Base-by-base conservation (phyloP, 768 basidiomycete genomes). In the Mycena olivaceomarginata region DNA sequence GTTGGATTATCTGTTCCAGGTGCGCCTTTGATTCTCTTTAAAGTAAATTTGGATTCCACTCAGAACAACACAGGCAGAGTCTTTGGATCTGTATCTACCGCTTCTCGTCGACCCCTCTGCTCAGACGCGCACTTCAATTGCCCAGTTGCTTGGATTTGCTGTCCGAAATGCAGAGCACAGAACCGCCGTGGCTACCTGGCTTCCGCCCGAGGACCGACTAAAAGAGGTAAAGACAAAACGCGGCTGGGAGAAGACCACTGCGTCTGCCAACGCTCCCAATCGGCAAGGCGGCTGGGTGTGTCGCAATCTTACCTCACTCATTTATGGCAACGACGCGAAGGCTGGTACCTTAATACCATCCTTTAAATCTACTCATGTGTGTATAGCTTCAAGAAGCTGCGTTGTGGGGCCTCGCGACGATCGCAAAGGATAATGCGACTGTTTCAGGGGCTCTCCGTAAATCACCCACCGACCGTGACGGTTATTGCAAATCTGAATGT, bases 181-280 rank as follows among this genome's bases (percentile, higher is more conserved):
- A 25, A 81, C 82, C 1, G 85, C 86, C 2, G 85, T 95, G 20
- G 84, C 90, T 0, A 90, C 92, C 31, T 96, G 95, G 95, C 81
- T 92, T 0, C 95, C 94, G 9, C 89, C 86, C 0, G 79, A 83
- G 0, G 93, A 95, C 25, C 86, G 94, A 25, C 81, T 86, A 53
- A 89, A 87, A 76, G 92, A 93, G 67, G 85, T 88, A 37, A 93
- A 90, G 77, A 88, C 88, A 3, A 91, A 91, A 74, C 89, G 95
- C 1, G 94, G 95, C 5, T 96, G 95, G 95, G 95, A 96, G 85
- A 93, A 92, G 81, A 85, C 89, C 0, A 88, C 89, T 0, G 79
- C 86, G 0, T 82, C 84, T 37, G 85, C 86, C 5, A 86, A 84
- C 13, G 85, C 89, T 2, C 83, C 88, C 0, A 84, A 84, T 31